Conservation (phyloP, 371 early-diverging fungal genomes). For the Rhizopus sp. region DNA sequence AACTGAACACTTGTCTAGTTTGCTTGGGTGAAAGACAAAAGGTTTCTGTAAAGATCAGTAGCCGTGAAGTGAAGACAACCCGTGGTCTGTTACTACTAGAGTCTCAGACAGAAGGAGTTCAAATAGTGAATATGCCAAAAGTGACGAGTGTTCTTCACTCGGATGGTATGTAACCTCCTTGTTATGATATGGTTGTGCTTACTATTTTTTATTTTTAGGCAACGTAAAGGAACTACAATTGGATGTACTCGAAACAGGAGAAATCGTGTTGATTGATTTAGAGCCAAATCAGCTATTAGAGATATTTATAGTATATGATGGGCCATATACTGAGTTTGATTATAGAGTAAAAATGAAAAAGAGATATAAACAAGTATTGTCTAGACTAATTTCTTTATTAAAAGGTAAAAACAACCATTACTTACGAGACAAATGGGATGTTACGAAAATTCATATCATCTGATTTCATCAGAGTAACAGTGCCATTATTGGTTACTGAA, state of each 20-base stretch:
- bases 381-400: neutral
- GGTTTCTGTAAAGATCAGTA: conserved; percentile 40
- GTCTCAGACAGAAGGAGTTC: conserved; percentile 48
- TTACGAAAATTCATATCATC: conserved; percentile 53
- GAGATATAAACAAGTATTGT: neutral
- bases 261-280: conserved; percentile 56
- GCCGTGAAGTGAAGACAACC: conserved; percentile 23
- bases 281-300: conserved; percentile 52
- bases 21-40: conserved; percentile 44
- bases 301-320: conserved; percentile 58
- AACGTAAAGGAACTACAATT: conserved; percentile 29
- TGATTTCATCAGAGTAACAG: conserved; percentile 54
- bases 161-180: neutral
- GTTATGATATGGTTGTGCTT: neutral
- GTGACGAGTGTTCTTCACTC: conserved; percentile 9
- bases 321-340: conserved; percentile 50
- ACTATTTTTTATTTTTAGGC: neutral
- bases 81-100: conserved; percentile 31
- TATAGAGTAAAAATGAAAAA: conserved; percentile 46
- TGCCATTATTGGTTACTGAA: conserved; percentile 58
- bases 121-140: conserved; percentile 17
- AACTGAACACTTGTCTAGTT: conserved; percentile 23
- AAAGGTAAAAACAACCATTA: conserved; percentile 54
- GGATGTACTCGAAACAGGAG: conserved; percentile 49
- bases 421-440: conserved; percentile 48